Conservation (phyloP, 2,329 filamentous ascomycete genomes). For the Pseudogymnoascus sp. region DNA sequence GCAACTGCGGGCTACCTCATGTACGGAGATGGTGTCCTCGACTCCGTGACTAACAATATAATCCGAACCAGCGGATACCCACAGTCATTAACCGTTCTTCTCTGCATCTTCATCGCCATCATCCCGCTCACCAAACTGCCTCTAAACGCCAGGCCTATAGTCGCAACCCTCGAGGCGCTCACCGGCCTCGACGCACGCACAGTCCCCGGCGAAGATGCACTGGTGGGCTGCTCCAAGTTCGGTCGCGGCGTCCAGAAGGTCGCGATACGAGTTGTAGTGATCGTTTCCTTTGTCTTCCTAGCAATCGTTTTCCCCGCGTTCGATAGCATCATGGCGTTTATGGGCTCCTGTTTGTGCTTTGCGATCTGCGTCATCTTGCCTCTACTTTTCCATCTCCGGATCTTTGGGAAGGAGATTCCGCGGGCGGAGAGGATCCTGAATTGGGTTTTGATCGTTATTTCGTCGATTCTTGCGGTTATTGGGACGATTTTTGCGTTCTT, state of each 20-base stretch:
- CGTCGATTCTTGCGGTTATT: slow-evolving; percentile 60
- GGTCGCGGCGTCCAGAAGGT: slow-evolving; percentile 53
- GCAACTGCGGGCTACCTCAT: slow-evolving; percentile 82
- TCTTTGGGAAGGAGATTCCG: slow-evolving; percentile 70
- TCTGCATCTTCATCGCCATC: slow-evolving; percentile 81
- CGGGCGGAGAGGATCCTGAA: slow-evolving; percentile 56
- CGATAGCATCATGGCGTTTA: slow-evolving; percentile 65
- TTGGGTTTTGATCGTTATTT: slow-evolving; percentile 63
- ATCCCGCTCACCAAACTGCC: slow-evolving; percentile 96
- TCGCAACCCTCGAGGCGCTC: slow-evolving; percentile 76
- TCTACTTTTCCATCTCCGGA: slow-evolving; percentile 79
- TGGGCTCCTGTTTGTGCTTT: slow-evolving; percentile 86
- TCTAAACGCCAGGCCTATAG: slow-evolving; percentile 78
- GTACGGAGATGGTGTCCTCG: slow-evolving; percentile 84
- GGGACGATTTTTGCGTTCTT: slow-evolving; percentile 86
- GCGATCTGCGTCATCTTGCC: slow-evolving; percentile 91
- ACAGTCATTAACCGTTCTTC: slow-evolving; percentile 61
- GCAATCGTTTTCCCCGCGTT: slow-evolving; percentile 63
- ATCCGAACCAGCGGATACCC: slow-evolving; percentile 70
- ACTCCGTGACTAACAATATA: slow-evolving; percentile 88
- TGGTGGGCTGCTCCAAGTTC: slow-evolving; percentile 48
- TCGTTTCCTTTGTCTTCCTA: slow-evolving; percentile 68
- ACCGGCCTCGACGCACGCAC: slow-evolving; percentile 50
- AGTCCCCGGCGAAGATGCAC: slow-evolving; percentile 39
- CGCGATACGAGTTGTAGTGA: slow-evolving; percentile 56